Evolutionary conservation across 2,329 filamentous ascomycete species (phyloP).

Genomic region (Alternaria arborescens): DNA sequence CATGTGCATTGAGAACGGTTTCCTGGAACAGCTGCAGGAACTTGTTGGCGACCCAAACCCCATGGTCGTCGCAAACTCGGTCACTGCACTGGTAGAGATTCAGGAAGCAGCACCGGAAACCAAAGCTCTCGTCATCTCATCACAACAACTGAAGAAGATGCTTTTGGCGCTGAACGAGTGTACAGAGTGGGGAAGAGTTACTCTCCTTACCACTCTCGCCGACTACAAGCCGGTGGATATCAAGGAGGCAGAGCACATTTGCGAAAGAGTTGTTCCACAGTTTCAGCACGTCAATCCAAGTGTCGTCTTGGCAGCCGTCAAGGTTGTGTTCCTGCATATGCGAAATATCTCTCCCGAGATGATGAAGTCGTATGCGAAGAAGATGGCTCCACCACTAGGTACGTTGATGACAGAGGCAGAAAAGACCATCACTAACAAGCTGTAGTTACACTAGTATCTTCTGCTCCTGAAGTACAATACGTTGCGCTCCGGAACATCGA

Average conservation of each 20-base stretch:
- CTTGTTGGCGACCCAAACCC: slow-evolving; percentile 97
- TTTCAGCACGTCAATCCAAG: slow-evolving; percentile 99
- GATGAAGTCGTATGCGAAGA: slow-evolving; percentile 88
- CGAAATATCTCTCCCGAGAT: slow-evolving; percentile 79
- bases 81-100: slow-evolving; percentile 92
- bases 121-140: slow-evolving; percentile 81
- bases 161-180: slow-evolving; percentile 97
- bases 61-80: slow-evolving; percentile 98
- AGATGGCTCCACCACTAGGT: slow-evolving; percentile 97
- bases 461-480: slow-evolving; percentile 96
- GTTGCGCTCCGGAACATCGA: slow-evolving; percentile 97
- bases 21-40: slow-evolving; percentile 91
- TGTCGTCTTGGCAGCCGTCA: slow-evolving; percentile 96
- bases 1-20: slow-evolving; percentile 96
- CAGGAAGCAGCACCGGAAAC: slow-evolving; percentile 90
- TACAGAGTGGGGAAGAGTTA: slow-evolving; percentile 97
- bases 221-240: slow-evolving; percentile 87
- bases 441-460: slow-evolving; percentile 91
- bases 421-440: slow-evolving; percentile 33
- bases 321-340: slow-evolving; percentile 98
- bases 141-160: slow-evolving; percentile 89
- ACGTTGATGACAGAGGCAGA: slow-evolving; percentile 41
- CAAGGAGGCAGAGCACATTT: slow-evolving; percentile 98
- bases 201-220: slow-evolving; percentile 87
- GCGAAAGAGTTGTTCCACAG: slow-evolving; percentile 92